Conservation (phyloP, 129 eudicot species). For the Apium graveolens region DNA sequence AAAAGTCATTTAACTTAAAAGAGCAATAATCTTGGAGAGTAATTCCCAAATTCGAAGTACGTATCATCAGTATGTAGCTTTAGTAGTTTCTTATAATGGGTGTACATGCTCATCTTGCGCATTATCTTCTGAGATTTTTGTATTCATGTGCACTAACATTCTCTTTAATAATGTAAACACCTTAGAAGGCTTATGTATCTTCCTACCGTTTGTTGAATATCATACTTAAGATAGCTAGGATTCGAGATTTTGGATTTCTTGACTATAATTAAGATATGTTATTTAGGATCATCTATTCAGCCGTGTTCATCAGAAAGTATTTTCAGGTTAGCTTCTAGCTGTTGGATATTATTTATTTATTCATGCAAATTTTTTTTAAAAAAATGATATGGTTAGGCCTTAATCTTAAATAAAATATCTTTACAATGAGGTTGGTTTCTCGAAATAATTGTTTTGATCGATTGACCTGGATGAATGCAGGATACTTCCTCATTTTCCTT, state of each 20-base stretch:
- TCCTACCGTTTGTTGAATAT: neutral
- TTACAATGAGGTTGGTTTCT: neutral
- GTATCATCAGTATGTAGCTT: neutral
- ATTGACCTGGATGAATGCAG: slow-evolving; percentile 25
- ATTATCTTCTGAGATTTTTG: neutral
- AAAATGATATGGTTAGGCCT: slow-evolving; percentile 1
- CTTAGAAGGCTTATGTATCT: neutral
- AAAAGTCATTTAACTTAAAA: neutral
- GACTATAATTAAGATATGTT: slow-evolving; percentile 72
- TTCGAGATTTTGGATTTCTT: slow-evolving; percentile 33
- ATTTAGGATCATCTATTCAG: slow-evolving; percentile 71
- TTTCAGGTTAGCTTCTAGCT: slow-evolving; percentile 48
- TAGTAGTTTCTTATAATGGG: neutral
- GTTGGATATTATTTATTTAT: neutral
- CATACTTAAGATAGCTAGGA: neutral
- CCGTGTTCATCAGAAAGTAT: slow-evolving; percentile 75
- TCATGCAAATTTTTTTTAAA: neutral
- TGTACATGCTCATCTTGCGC: neutral
- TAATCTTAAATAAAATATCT: neutral
- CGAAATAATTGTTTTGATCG: slow-evolving; percentile 7
- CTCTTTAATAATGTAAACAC: neutral
- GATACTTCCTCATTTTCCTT: slow-evolving; percentile 78
- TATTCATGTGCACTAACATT: neutral
- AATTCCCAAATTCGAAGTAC: neutral
- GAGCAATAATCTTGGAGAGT: neutral